Evolutionary conservation across 768 basidiomycete species (phyloP).

Genomic region (Podaxis sp.): DNA sequence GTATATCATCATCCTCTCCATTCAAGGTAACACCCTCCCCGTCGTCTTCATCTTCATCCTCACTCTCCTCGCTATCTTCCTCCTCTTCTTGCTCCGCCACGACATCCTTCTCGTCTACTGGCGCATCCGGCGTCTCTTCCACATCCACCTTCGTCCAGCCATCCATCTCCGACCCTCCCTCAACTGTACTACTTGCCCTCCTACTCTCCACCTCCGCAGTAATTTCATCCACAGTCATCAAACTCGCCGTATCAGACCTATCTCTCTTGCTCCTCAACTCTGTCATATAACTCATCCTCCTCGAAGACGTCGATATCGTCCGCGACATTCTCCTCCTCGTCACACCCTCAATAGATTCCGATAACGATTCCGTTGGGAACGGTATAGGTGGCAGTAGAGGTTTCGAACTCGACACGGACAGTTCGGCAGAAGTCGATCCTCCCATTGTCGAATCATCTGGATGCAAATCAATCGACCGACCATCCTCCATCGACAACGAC

Average conservation of each 20-base stretch:
- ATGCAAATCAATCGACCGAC: conserved; percentile 61
- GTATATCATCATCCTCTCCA: conserved; percentile 40
- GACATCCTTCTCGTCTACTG: conserved; percentile 33
- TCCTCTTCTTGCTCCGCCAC: conserved; percentile 43
- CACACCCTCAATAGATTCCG: conserved; percentile 71
- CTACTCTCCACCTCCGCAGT: conserved; percentile 90
- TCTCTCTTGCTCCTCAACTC: conserved; percentile 83
- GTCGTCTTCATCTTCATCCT: conserved; percentile 45
- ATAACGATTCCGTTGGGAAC: conserved; percentile 75
- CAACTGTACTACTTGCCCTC: conserved; percentile 48
- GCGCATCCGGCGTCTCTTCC: conserved; percentile 36
- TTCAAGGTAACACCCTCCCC: conserved; percentile 45
- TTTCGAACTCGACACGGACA: conserved; percentile 27
- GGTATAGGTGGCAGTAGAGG: conserved; percentile 77
- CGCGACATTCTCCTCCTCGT: conserved; percentile 42
- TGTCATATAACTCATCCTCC: conserved; percentile 78
- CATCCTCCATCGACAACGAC: conserved; percentile 76
- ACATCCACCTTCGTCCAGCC: conserved; percentile 77
- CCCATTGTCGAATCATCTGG: conserved; percentile 39
- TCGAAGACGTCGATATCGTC: conserved; percentile 50
- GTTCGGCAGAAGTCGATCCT: conserved; percentile 22
- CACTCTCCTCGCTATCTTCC: conserved; percentile 41
- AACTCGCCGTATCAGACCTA: conserved; percentile 82
- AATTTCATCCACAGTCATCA: conserved; percentile 97
- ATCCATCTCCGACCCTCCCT: conserved; percentile 49